phyloP scores from a whole-genome alignment of 306 rosid genomes.

The Dalbergia cochinchinensis region DNA sequence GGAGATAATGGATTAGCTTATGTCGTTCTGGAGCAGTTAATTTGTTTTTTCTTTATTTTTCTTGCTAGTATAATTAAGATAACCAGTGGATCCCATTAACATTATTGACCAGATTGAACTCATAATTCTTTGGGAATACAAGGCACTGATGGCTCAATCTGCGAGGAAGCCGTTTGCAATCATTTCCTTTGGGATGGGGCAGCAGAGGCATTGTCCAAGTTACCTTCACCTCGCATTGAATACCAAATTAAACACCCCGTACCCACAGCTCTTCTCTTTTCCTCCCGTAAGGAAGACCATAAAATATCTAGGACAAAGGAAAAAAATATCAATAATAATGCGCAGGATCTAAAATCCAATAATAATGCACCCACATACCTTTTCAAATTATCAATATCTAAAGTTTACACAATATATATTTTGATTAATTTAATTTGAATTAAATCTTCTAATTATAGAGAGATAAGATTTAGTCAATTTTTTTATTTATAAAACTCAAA shows the following conservation, averaged over 20 bases:
- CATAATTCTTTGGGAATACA: slow-evolving; percentile 38
- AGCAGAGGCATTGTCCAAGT: slow-evolving; percentile 33
- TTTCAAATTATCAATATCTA: too few relatives aligned
- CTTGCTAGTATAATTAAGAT: neutral
- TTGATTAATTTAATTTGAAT: too few relatives aligned
- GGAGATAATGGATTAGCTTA: too few relatives aligned
- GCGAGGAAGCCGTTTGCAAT: slow-evolving; percentile 5
- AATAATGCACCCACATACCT: neutral
- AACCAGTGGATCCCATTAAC: slow-evolving; percentile 40
- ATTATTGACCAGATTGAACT: slow-evolving; percentile 30
- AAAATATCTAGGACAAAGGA: slow-evolving; percentile 35
- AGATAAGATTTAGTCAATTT: too few relatives aligned
- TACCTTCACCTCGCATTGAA: slow-evolving; percentile 43
- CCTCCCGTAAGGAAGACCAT: slow-evolving; percentile 32
- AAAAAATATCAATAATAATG: neutral
- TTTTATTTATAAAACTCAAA: too few relatives aligned
- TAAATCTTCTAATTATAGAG: too few relatives aligned
- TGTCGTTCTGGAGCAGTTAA: slow-evolving; percentile 26
- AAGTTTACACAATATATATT: too few relatives aligned
- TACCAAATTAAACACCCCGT: neutral
- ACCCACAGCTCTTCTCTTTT: slow-evolving; percentile 28
- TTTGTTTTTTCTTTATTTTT: neutral
- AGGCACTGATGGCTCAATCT: slow-evolving; percentile 32
- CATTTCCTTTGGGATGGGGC: slow-evolving; percentile 9
- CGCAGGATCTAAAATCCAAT: neutral